Evolutionary conservation across 768 basidiomycete species (phyloP).

Genomic region (Panus rudis): DNA sequence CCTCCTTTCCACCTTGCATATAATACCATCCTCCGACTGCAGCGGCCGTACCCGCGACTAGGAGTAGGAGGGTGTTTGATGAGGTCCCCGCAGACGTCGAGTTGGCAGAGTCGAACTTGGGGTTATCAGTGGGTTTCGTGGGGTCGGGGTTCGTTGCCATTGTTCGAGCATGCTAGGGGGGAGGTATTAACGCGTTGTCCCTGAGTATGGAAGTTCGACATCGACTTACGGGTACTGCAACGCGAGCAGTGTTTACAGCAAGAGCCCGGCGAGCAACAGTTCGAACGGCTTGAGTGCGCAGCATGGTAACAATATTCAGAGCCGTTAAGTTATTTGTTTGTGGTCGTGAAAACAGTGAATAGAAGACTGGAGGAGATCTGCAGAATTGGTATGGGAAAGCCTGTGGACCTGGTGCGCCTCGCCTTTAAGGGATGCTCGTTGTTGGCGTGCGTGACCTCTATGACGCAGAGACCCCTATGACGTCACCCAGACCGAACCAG

Average conservation of each 20-base stretch:
- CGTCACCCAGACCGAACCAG: too few species aligned
- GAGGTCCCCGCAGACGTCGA: conserved; percentile 11
- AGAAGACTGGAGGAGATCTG: too few species aligned
- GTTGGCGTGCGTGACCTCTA: too few species aligned
- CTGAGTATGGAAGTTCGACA: neutral
- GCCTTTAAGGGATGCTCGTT: too few species aligned
- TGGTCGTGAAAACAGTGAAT: too few species aligned
- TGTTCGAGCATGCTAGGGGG: conserved; percentile 16
- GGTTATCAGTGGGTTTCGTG: conserved; percentile 17
- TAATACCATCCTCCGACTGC: conserved; percentile 32
- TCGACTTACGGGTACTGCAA: conserved; percentile 7
- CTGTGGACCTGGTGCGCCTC: too few species aligned
- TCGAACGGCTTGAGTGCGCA: conserved; percentile 20
- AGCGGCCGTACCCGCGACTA: conserved; percentile 22
- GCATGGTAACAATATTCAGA: conserved; percentile 8
- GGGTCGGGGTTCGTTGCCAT: conserved; percentile 20
- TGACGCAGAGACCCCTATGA: too few species aligned
- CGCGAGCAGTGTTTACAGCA: conserved; percentile 10
- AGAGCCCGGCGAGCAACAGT: conserved; percentile 11
- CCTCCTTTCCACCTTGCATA: conserved; percentile 20
- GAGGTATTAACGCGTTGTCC: neutral
- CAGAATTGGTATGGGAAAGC: too few species aligned
- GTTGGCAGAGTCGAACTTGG: conserved; percentile 14
- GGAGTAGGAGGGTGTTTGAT: conserved; percentile 20
- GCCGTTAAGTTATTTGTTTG: too few species aligned